Base-by-base conservation (phyloP, 2,329 filamentous ascomycete genomes). In the Penicillium polonicum region DNA sequence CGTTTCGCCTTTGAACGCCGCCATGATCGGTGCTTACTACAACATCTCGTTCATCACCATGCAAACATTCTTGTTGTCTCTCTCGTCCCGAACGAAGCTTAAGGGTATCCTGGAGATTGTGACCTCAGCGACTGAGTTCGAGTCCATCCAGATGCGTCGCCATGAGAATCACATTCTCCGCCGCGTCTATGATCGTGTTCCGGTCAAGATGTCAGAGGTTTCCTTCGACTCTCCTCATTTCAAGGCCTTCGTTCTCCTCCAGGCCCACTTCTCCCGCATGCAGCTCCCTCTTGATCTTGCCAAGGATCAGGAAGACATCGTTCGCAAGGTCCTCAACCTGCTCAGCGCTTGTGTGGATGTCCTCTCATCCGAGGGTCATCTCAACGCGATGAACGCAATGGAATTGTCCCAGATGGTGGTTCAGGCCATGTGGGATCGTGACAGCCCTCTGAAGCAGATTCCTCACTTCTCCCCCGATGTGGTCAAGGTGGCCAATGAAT, bases 401-500 rank as follows among this genome's bases (percentile, higher is more conserved):
- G 94, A 99, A 75, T 91, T 99, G 85, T 96, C 91, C 13, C 94
- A 99, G 73, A 99, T 99, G 94, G 91, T 95, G 52, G 92, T 99
- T 3, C 94, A 99, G 78, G 92, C 89, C 49, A 96, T 97, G 91
- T 99, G 94, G 94, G 93, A 99, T 77, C 89, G 92, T 57, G 94
- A 99, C 74, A 95, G 90, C 68, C 92, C 94, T 39, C 83, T 99
- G 65, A 97, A 97, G 80, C 94, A 99, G 76, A 97, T 99, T 70
- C 94, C 94, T 65, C 91, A 97, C 79, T 97, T 97, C 74, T 86
- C 88, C 17, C 85, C 88, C 38, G 88, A 93, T 60, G 88, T 89
- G 50, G 88, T 97, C 65, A 89, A 93, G 76, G 89, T 86, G 63
- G 91, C 90, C 44, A 89, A 89, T 70, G 87, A 90, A 57, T 90